Base-by-base conservation (phyloP, 192 early-diverging fungal genomes). In the Anaeromyces robustus region DNA sequence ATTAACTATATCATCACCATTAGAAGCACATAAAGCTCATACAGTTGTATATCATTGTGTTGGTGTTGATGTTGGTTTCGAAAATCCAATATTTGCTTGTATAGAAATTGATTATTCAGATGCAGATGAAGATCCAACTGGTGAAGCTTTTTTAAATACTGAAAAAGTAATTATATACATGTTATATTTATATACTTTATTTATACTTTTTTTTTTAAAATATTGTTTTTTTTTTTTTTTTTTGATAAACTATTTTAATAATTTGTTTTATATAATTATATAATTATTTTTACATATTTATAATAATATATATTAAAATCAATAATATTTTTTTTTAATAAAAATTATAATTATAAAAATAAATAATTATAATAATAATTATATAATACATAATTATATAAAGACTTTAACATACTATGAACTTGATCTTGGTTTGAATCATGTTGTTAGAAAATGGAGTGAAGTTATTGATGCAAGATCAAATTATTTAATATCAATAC, bases 401-500 rank as follows among this genome's bases (percentile, higher is more conserved):
- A 68, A 93, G 91, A 88, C 92, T 79, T 82, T 99, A 82, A 94
- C 92, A 31, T 97, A 95, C 81, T 98, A 98, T 81, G 98, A 99
- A 86, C 86, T 99, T 81, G 98, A 99, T 84, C 90, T 99, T 80
- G 98, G 98, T 28, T 89, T 99, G 30, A 99, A 99, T 86, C 98
- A 98, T 85, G 96, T 99, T 26, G 94, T 97, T 77, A 91, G 98
- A 81, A 96, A 94, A 87, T 98, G 98, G 97, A 94, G 92, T 83
- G 89, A 94, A 39, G 85, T 92, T 9, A 92, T 98, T 29, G 90
- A 94, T 82, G 81, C 82, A 0, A 89, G 89, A 31, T 88, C 94
- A 2, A 95, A 96, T 85, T 84, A 91, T 85, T 89, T 99, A 31
- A 92, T 99, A 80, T 89, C 95, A 78, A 84, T 95, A 22, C 89